Base-by-base conservation (phyloP, 345 rosid species). In the Streptanthus diversifolius region DNA sequence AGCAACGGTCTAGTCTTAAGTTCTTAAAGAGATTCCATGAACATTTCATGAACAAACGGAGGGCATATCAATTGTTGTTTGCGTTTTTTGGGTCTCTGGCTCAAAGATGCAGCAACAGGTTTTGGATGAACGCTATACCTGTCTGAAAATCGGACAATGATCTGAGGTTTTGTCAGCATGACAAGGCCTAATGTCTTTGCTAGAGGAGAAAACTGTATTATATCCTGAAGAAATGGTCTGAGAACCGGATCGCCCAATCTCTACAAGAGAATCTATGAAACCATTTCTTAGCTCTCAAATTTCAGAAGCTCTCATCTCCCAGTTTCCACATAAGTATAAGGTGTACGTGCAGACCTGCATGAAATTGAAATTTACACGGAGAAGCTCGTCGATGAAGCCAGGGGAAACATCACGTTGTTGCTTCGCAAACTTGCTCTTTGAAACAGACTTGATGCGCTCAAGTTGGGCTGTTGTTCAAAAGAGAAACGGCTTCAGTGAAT, bases 211-310 rank as follows among this genome's bases (percentile, higher is more conserved):
- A 90, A 87, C 82, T 88, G 88, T 62, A 92, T 79, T 52, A 92
- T 93, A 77, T 90, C 96, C 89, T 92, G 96, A 80, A 93, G 97
- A 81, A 93, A 90, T 41, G 98, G 97, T 83, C 95, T 82, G 43
- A 89, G 86, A 75, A 89, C 90, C 5, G 90, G 91, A 68, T 88
- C 95, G 0, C 98, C 96, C 30, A 93, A 80, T 80, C 83, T 85
- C 97, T 90, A 82, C 48, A 79, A 53, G 75, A 47, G 51, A 18
- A 71, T 52, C 74, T 15, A 61, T 7, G 45, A 37, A 45, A 49
- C 37, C 55, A 18, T 74, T 59, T 62, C 64, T 53, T 36, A 53
- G 17, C 21, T 45, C 3, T 27, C 29, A 27, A 27, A 27, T 2
- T 58, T 43, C 29, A 36, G 68, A 76, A 48, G 33, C 51, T 4